These are phyloP conservation scores for Neoboletus brunneissimus DNA, from an alignment of 768 basidiomycete genomes.

Conservation along the genomic window DNA sequence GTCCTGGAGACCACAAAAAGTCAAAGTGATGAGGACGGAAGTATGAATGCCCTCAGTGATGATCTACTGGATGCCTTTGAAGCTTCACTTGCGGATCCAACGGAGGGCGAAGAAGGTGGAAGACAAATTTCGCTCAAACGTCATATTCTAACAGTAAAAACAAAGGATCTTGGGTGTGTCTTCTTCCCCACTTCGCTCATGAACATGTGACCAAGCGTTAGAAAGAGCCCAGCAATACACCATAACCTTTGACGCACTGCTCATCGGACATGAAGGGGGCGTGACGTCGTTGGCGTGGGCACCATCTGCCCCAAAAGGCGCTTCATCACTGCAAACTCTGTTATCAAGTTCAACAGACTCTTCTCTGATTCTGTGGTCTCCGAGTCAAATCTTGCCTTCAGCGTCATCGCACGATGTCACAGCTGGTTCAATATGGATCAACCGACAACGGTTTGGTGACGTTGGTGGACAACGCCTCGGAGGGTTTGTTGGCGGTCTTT, in stretches of 20 bases:
- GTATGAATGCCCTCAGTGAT: slow-evolving; percentile 45
- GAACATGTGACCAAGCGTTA: neutral
- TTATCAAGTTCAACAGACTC: slow-evolving; percentile 96
- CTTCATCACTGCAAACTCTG: slow-evolving; percentile 45
- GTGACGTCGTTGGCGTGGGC: slow-evolving; percentile 89
- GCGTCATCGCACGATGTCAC: slow-evolving; percentile 40
- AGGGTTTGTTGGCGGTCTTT: slow-evolving; percentile 89
- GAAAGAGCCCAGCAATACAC: slow-evolving; percentile 55
- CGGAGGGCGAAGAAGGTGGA: slow-evolving; percentile 74
- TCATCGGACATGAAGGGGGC: slow-evolving; percentile 94
- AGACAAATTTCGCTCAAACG: slow-evolving; percentile 87
- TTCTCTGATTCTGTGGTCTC: slow-evolving; percentile 93
- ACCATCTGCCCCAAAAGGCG: slow-evolving; percentile 34
- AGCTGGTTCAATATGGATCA: slow-evolving; percentile 76
- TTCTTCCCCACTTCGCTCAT: slow-evolving; percentile 25
- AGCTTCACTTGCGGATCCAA: slow-evolving; percentile 67
- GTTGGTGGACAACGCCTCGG: slow-evolving; percentile 88
- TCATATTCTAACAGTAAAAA: slow-evolving; percentile 70
- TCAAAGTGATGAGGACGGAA: slow-evolving; percentile 18
- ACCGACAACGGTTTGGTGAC: slow-evolving; percentile 88
- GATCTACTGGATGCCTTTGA: slow-evolving; percentile 89
- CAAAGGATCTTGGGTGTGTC: slow-evolving; percentile 26
- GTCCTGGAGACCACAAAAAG: slow-evolving; percentile 31
- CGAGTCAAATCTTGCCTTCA: slow-evolving; percentile 47
- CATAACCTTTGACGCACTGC: slow-evolving; percentile 88